phyloP scores from a whole-genome alignment of 257 asterid genomes.

The Craterostigma plantagineum region DNA sequence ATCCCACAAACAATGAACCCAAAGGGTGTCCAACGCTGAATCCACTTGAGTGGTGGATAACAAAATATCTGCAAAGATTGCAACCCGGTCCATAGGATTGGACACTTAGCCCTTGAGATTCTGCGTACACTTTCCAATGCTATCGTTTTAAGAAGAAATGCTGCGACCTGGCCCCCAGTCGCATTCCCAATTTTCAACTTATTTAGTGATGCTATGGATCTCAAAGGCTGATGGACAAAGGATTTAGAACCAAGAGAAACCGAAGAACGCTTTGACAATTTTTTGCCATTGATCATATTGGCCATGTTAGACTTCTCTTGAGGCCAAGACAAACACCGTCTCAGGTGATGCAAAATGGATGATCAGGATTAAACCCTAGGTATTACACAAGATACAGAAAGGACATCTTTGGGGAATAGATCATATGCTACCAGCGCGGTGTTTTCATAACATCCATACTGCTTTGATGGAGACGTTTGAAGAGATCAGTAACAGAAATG shows the following conservation, averaged over 20 bases:
- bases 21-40: constrained; percentile 72
- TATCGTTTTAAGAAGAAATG: constrained; percentile 56
- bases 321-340: no score
- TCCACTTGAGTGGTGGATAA: constrained; percentile 83
- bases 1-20: constrained; percentile 47
- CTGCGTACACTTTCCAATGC: constrained; percentile 73
- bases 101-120: constrained; percentile 71
- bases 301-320: constrained; percentile 14
- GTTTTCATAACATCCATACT: no score
- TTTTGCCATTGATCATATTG: constrained; percentile 16
- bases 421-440: no score
- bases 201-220: constrained; percentile 17
- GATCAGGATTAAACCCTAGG: no score
- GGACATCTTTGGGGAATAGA: no score
- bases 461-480: no score
- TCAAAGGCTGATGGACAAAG: constrained; percentile 21
- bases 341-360: no score
- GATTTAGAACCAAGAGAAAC: constrained; percentile 29
- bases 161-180: constrained; percentile 32
- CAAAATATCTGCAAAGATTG: constrained; percentile 78
- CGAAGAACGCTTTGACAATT: constrained; percentile 20
- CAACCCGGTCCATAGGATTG: constrained; percentile 61
- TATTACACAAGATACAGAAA: no score
- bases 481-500: no score
- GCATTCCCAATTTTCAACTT: constrained; percentile 36